These are phyloP conservation scores for Boletus rufocinnamomeus DNA, from an alignment of 768 basidiomycete genomes.

Conservation along the genomic window DNA sequence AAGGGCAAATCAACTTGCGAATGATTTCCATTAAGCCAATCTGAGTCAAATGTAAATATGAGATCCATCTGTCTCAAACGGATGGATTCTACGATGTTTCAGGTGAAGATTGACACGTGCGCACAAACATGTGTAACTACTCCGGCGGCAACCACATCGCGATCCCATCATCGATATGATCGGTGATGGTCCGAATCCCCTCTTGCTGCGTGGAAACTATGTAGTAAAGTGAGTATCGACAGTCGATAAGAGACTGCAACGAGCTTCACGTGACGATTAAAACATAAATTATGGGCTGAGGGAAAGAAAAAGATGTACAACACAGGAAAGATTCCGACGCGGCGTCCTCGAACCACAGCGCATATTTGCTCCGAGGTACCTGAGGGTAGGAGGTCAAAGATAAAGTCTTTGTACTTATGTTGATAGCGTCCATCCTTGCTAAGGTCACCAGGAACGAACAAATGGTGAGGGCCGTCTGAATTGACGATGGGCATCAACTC, in stretches of 20 bases:
- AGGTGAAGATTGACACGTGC: too few species aligned
- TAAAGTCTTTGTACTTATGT: background rate
- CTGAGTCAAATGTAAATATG: too few species aligned
- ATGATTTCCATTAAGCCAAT: too few species aligned
- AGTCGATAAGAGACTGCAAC: background rate
- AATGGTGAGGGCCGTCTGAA: background rate
- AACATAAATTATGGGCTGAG: background rate
- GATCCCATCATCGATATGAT: background rate
- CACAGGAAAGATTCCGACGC: background rate
- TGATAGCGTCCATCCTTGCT: background rate
- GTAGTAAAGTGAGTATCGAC: background rate
- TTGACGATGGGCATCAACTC: background rate
- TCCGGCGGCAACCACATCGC: background rate
- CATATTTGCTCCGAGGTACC: background rate
- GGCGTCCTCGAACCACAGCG: background rate
- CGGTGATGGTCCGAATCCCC: background rate
- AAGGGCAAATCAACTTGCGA: too few species aligned
- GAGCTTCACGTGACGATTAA: background rate
- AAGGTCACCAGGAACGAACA: background rate
- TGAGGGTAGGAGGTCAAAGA: background rate
- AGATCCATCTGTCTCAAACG: too few species aligned
- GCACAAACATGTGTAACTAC: background rate
- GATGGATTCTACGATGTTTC: too few species aligned
- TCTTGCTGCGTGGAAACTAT: background rate
- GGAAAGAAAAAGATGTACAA: background rate